Conservation (phyloP, 768 basidiomycete genomes). For the Boletus huronensis region DNA sequence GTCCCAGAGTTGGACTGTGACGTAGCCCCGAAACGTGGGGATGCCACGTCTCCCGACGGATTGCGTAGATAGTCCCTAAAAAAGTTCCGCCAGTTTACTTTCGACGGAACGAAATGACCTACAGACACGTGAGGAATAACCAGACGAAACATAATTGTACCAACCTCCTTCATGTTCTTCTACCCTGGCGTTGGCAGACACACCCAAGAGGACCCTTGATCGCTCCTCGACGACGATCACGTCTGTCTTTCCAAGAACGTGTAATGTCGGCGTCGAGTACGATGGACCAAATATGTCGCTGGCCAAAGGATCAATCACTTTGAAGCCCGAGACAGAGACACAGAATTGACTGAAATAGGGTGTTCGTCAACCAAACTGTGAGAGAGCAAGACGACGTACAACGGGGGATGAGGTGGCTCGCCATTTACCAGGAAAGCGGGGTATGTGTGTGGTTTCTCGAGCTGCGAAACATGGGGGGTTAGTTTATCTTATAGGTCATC, state of each 20-base stretch:
- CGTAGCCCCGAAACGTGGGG: conserved; percentile 35
- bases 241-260: conserved; percentile 75
- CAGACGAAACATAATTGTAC: conserved; percentile 21
- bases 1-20: conserved; percentile 46
- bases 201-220: conserved; percentile 50
- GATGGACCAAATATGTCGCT: conserved; percentile 47
- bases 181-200: conserved; percentile 56
- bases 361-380: not conserved
- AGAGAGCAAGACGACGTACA: conserved; percentile 43
- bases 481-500: not conserved
- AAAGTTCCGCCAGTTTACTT: conserved; percentile 73
- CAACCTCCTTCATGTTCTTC: conserved; percentile 79
- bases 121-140: conserved; percentile 1
- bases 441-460: conserved; percentile 50
- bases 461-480: conserved; percentile 31
- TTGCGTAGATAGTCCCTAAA: conserved; percentile 61
- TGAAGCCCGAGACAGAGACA: conserved; percentile 73
- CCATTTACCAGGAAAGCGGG: conserved; percentile 63
- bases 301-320: conserved; percentile 43
- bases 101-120: conserved; percentile 86
- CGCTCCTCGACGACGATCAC: conserved; percentile 72
- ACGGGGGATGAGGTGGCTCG: conserved; percentile 65
- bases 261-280: conserved; percentile 70
- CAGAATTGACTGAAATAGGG: conserved; percentile 56
- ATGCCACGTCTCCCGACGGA: conserved; percentile 44